A percentile compares a stretch with the other conserved stretches of the same genome.
phyloP scores from a whole-genome alignment of 768 basidiomycete species.

The Coprinopsis sp. region DNA sequence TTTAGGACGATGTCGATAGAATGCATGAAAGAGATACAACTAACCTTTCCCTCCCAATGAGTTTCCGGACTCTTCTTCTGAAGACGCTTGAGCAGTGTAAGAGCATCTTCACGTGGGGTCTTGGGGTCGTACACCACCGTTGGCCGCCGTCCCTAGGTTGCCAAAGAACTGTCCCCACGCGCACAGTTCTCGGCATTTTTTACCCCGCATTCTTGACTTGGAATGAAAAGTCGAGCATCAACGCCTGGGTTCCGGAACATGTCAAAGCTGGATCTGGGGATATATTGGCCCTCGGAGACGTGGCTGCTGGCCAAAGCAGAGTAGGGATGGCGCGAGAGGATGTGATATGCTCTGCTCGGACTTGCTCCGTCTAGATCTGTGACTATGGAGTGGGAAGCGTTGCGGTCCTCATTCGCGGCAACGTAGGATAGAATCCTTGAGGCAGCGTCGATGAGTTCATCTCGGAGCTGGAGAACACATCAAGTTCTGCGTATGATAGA shows the following conservation, averaged over 20 bases:
- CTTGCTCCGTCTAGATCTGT: neutral
- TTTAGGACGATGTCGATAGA: neutral
- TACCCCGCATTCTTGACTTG: slow-evolving; percentile 84
- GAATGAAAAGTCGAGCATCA: slow-evolving; percentile 86
- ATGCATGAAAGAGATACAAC: neutral
- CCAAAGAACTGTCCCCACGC: slow-evolving; percentile 86
- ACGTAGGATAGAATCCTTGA: neutral
- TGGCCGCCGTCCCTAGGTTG: slow-evolving; percentile 84
- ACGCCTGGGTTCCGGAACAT: slow-evolving; percentile 80
- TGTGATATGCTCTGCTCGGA: neutral
- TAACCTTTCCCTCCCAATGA: slow-evolving; percentile 72
- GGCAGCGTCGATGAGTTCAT: neutral
- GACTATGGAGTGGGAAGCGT: neutral
- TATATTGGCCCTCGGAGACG: slow-evolving; percentile 34
- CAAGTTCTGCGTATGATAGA: no score
- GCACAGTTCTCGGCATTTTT: slow-evolving; percentile 63
- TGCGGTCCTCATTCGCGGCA: neutral
- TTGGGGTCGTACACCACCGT: slow-evolving; percentile 68
- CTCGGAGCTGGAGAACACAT: no score
- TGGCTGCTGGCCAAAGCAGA: slow-evolving; percentile 11
- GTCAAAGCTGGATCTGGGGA: slow-evolving; percentile 78
- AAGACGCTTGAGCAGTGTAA: slow-evolving; percentile 73
- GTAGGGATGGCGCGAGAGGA: slow-evolving; percentile 16
- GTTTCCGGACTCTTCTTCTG: slow-evolving; percentile 75
- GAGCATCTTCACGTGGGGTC: slow-evolving; percentile 77